Conservation (phyloP, 177 flowering plant species). For the Vitis hybrid region DNA sequence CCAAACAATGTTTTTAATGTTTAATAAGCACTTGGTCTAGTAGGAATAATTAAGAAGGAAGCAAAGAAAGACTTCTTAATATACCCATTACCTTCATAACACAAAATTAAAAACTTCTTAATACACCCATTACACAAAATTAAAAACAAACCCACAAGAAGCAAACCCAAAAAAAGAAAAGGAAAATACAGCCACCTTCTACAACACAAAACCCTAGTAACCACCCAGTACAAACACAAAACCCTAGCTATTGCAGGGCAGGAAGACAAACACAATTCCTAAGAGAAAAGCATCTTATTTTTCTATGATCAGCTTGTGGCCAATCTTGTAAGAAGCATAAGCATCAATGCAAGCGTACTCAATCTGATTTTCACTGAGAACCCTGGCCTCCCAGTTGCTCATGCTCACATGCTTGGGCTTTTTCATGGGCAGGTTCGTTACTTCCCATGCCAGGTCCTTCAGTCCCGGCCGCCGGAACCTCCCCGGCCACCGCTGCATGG, state of each 20-base stretch:
- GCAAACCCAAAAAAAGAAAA: background rate
- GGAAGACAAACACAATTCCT: too few species aligned
- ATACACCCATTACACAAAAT: background rate
- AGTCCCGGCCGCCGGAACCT: conserved; percentile 27
- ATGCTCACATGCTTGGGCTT: conserved; percentile 29
- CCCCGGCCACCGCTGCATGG: conserved; percentile 21
- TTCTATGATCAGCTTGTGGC: conserved; percentile 10
- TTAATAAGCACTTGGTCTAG: too few species aligned
- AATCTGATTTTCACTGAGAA: conserved; percentile 28
- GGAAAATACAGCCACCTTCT: too few species aligned
- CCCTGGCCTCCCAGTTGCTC: conserved; percentile 41
- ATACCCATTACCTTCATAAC: too few species aligned
- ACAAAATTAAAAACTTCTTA: too few species aligned
- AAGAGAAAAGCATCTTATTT: background rate
- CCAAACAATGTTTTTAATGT: too few species aligned
- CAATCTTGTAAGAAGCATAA: conserved; percentile 43
- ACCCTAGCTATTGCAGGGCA: too few species aligned
- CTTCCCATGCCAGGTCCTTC: conserved; percentile 29
- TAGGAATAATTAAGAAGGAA: too few species aligned
- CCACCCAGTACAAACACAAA: too few species aligned
- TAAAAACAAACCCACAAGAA: background rate
- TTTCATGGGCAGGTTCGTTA: conserved; percentile 25
- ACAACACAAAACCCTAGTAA: too few species aligned
- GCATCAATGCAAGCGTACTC: conserved; percentile 51
- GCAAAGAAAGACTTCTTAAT: too few species aligned